Base-by-base conservation (phyloP, 345 rosid genomes). In the Moringa oleifera region DNA sequence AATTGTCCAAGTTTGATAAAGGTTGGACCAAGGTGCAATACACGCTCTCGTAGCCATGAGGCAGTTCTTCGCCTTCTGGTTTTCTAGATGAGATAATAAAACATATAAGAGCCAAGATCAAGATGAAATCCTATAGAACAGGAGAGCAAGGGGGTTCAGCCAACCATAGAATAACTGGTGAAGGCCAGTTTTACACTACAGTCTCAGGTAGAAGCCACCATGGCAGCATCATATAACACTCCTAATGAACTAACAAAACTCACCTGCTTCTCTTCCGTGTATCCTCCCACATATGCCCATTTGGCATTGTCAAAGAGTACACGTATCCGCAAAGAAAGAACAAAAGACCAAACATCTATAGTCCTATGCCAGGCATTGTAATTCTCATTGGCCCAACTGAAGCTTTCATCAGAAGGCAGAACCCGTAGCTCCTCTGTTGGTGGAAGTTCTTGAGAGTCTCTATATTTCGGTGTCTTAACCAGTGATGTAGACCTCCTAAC, bases 1-100 rank as follows among this genome's bases (percentile, higher is more conserved):
- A 86, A 65, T 70, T 93, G 98, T 63, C 98, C 98, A 13, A 93
- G 85, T 77, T 93, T 93, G 69, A 93, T 93, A 71, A 93, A 90
- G 59, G 98, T 93, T 19, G 98, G 98, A 59, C 98, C 98, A 56
- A 93, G 96, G 80, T 93, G 96, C 83, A 93, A 77, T 8, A 90
- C 91, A 63, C 75, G 23, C 77, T 90, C 94, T 74, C 97, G 75
- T 57, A 93, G 78, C 98, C 98, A 93, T 5, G 88, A 83, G 51
- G 97, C 98, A 55, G 96, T 93, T 67, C 58, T 80, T 53, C 66
- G 74, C 64, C 96, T 82, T 68, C 94, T 71, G 22, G 22, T 70
- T 85, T 84, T 88, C 98, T 92, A 84, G 72, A 69, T 6, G 16
- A 33, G 31, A 77, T 56, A 56, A 59, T 28, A 51, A 53, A 57